Evolutionary conservation across 2,329 filamentous ascomycete genomes (phyloP).

Genomic region (Plenodomus tracheiphilus): DNA sequence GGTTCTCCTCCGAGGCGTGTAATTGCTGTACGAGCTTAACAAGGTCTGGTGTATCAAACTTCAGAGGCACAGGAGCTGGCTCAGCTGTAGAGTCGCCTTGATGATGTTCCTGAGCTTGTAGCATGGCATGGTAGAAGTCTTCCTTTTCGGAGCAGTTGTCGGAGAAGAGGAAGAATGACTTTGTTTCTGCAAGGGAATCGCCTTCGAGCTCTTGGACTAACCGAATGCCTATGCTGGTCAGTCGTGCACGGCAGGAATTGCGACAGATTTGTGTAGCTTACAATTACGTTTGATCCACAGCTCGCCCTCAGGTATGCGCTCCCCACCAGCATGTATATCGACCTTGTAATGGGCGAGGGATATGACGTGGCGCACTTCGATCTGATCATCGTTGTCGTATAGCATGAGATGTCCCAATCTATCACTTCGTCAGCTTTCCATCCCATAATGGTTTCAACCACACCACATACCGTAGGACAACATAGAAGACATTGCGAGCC

Average conservation of each 20-base stretch:
- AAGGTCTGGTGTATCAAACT: constrained; percentile 83
- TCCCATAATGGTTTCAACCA: too few species aligned
- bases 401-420: constrained; percentile 88
- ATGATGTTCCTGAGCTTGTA: constrained; percentile 78
- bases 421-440: constrained; percentile 11
- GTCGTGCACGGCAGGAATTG: background rate
- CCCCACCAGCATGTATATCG: constrained; percentile 80
- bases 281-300: constrained; percentile 95
- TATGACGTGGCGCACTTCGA: constrained; percentile 95
- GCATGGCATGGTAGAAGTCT: constrained; percentile 93
- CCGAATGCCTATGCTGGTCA: constrained; percentile 57
- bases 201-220: constrained; percentile 67
- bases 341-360: constrained; percentile 87
- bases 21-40: constrained; percentile 87
- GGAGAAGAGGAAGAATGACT: constrained; percentile 91
- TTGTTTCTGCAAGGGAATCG: constrained; percentile 63
- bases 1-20: constrained; percentile 87
- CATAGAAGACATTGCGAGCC: constrained; percentile 86
- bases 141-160: constrained; percentile 97
- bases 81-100: constrained; percentile 54
- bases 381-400: constrained; percentile 91
- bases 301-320: constrained; percentile 82
- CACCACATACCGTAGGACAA: constrained; percentile 73
- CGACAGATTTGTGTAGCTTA: background rate
- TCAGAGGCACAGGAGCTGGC: constrained; percentile 68